A percentile compares a stretch with the other conserved stretches of the same genome.
Conservation (phyloP, 345 rosid species). For the Pugionium cornutum region DNA sequence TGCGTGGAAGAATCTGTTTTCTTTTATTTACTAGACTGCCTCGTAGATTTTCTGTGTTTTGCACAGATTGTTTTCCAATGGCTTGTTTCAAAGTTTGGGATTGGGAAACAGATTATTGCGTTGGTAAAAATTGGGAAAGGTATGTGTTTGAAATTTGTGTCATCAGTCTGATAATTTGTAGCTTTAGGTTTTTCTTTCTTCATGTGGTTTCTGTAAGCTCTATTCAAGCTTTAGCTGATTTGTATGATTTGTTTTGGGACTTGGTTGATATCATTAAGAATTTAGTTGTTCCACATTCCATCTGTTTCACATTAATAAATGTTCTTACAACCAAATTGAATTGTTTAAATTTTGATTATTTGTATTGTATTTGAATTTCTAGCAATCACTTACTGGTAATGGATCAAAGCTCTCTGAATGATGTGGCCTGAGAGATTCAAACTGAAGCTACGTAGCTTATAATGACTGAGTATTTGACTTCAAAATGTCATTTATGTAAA, state of each 20-base stretch:
- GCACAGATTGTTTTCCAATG: constrained; percentile 31
- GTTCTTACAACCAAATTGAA: too few species aligned
- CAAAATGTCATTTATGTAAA: too few species aligned
- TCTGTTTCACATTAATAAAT: too few species aligned
- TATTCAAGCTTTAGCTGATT: constrained; percentile 24
- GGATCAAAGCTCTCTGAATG: too few species aligned
- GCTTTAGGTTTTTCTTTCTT: constrained; percentile 25
- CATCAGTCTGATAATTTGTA: constrained; percentile 22
- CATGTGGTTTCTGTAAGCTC: constrained; percentile 27
- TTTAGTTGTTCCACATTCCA: neutral
- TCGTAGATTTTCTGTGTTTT: constrained; percentile 18
- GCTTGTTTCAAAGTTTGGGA: constrained; percentile 30
- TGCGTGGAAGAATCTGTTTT: constrained; percentile 29
- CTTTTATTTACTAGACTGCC: constrained; percentile 16
- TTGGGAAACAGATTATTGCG: constrained; percentile 31
- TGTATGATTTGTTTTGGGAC: constrained; percentile 34
- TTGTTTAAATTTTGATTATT: too few species aligned
- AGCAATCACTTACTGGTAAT: too few species aligned
- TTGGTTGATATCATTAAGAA: constrained; percentile 36
- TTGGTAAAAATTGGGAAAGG: constrained; percentile 30
- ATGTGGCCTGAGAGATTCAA: neutral
- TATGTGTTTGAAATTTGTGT: constrained; percentile 33
- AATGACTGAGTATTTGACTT: too few species aligned
- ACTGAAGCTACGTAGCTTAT: neutral
- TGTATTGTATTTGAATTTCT: too few species aligned